Percentiles rank a stretch among this genome's conserved stretches.
These are phyloP conservation scores for Dalbergia cultrata DNA, from an alignment of 306 rosid species.

Conservation along the genomic window DNA sequence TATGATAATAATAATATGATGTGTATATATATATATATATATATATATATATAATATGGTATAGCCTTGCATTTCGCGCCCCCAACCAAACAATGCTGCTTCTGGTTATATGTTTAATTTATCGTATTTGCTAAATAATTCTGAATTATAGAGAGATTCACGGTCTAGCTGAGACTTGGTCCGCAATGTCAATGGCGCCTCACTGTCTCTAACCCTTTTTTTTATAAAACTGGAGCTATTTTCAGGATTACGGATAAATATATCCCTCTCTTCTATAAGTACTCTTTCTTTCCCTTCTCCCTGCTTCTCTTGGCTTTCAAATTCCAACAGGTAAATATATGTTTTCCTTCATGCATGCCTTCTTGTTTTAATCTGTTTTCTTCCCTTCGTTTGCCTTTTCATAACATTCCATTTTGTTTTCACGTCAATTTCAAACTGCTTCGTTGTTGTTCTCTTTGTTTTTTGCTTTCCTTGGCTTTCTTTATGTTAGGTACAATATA, in stretches of 20 bases:
- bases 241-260: slow-evolving; percentile 36
- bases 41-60: no score
- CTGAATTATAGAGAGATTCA: slow-evolving; percentile 40
- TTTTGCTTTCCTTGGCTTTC: no score
- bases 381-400: background rate
- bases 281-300: slow-evolving; percentile 39
- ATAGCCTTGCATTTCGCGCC: slow-evolving; percentile 39
- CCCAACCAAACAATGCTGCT: background rate
- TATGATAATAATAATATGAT: no score
- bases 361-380: background rate
- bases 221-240: slow-evolving; percentile 43
- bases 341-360: background rate
- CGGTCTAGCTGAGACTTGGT: slow-evolving; percentile 55
- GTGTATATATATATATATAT: no score
- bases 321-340: slow-evolving; percentile 48
- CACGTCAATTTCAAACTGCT: no score
- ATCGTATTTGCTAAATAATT: slow-evolving; percentile 44
- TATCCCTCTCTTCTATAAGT: slow-evolving; percentile 38
- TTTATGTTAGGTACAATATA: no score
- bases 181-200: slow-evolving; percentile 47
- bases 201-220: slow-evolving; percentile 47
- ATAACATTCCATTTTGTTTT: background rate
- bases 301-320: slow-evolving; percentile 32
- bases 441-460: no score
- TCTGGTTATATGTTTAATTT: background rate